Conservation (phyloP, 129 eudicot genomes). For the Flaveria brownii region DNA sequence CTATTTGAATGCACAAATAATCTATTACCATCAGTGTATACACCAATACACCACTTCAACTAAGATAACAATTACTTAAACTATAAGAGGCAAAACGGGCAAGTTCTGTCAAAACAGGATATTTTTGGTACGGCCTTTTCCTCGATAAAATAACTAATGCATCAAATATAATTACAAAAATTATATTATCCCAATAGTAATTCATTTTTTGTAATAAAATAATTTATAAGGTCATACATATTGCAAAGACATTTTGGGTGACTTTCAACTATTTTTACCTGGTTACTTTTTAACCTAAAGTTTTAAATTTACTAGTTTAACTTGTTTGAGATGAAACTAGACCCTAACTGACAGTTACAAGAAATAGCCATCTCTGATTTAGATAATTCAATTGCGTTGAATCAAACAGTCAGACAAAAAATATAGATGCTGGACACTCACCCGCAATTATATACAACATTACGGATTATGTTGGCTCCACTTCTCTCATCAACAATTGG, state of each 20-base stretch:
- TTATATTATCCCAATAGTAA: background rate
- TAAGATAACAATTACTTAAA: background rate
- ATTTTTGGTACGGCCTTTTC: background rate
- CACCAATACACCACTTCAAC: too few relatives aligned
- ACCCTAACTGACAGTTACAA: background rate
- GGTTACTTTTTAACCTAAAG: background rate
- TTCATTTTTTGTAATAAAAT: background rate
- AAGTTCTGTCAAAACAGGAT: background rate
- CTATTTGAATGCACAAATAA: too few relatives aligned
- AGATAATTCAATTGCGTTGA: background rate
- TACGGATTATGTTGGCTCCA: slow-evolving; percentile 60
- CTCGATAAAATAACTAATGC: background rate
- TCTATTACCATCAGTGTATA: too few relatives aligned
- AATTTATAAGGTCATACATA: background rate
- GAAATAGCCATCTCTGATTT: background rate
- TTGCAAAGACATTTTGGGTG: background rate
- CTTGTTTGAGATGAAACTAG: background rate
- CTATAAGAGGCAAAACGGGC: background rate
- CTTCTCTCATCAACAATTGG: slow-evolving; percentile 84
- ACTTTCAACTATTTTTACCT: background rate
- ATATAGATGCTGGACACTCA: slow-evolving; percentile 37
- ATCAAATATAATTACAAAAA: background rate
- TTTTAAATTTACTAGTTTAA: slow-evolving; percentile 6
- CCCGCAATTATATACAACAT: slow-evolving; percentile 81
- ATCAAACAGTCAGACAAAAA: background rate